These are phyloP conservation scores for Pittosporum tobira DNA, from an alignment of 129 eudicot genomes.

Conservation along the genomic window DNA sequence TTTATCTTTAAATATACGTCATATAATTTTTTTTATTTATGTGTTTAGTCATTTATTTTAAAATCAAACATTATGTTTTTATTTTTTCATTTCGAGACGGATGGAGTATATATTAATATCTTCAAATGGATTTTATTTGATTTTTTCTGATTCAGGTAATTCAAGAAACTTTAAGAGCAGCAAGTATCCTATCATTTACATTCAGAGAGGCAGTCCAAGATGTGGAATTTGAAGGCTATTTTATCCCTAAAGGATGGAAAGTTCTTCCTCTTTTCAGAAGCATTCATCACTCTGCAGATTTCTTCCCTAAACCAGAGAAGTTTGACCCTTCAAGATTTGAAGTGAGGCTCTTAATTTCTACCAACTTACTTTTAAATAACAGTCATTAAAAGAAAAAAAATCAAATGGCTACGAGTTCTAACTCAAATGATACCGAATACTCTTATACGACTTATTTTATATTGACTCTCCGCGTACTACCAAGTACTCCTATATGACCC, in stretches of 20 bases:
- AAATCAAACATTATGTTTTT: too few relatives aligned
- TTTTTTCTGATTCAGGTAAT: slow-evolving; percentile 36
- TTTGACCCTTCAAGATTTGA: slow-evolving; percentile 95
- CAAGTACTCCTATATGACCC: too few relatives aligned
- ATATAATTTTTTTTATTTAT: too few relatives aligned
- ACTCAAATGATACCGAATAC: too few relatives aligned
- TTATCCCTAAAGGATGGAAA: slow-evolving; percentile 95
- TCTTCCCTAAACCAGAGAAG: slow-evolving; percentile 71
- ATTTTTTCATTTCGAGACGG: too few relatives aligned
- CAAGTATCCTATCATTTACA: slow-evolving; percentile 76
- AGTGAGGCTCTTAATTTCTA: slow-evolving; percentile 26
- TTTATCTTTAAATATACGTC: too few relatives aligned
- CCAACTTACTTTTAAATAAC: neutral
- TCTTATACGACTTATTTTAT: too few relatives aligned
- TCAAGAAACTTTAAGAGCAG: slow-evolving; percentile 74
- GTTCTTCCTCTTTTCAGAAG: slow-evolving; percentile 83
- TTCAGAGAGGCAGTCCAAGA: slow-evolving; percentile 88
- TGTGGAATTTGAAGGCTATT: slow-evolving; percentile 74
- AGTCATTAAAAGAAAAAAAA: too few relatives aligned
- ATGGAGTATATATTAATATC: too few relatives aligned
- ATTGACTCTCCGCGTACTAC: too few relatives aligned
- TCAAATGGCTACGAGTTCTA: too few relatives aligned
- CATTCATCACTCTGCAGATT: slow-evolving; percentile 65
- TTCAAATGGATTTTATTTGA: neutral
- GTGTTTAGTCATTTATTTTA: too few relatives aligned